Evolutionary conservation across 1,284 basidiomycete genomes (phyloP).

Genomic region (Moniliophthora roreri): DNA sequence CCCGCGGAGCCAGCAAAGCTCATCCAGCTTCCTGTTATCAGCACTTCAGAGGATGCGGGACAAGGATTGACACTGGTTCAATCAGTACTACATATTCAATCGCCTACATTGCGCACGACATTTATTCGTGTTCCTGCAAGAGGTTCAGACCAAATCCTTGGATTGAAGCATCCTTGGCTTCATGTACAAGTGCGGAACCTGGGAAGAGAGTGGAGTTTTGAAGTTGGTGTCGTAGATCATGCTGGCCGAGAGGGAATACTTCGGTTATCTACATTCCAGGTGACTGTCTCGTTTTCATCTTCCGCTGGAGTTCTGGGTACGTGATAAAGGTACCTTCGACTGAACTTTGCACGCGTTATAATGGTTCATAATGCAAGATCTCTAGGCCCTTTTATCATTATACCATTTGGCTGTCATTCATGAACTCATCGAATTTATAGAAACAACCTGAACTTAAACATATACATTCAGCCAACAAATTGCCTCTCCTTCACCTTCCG

Average conservation of each 20-base stretch:
- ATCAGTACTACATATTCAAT: constrained; percentile 83
- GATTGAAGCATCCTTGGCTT: constrained; percentile 71
- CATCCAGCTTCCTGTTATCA: constrained; percentile 39
- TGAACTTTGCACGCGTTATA: constrained; percentile 10
- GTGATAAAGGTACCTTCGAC: constrained; percentile 12
- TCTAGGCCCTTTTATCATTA: too few relatives aligned
- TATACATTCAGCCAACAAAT: not conserved
- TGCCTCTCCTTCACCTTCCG: constrained; percentile 72
- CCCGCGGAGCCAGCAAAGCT: constrained; percentile 46
- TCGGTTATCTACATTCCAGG: constrained; percentile 82
- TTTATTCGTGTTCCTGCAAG: constrained; percentile 66
- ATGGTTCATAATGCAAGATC: constrained; percentile 49
- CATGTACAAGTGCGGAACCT: constrained; percentile 74
- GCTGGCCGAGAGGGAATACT: constrained; percentile 59
- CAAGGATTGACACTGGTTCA: constrained; percentile 45
- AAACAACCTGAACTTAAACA: constrained; percentile 21
- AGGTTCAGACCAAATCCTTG: constrained; percentile 40
- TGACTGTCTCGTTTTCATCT: constrained; percentile 31
- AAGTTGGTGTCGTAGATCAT: constrained; percentile 74
- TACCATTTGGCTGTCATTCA: too few relatives aligned
- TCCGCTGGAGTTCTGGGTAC: too few relatives aligned
- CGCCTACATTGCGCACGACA: constrained; percentile 66
- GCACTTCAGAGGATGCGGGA: constrained; percentile 24
- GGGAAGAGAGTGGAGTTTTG: constrained; percentile 71
- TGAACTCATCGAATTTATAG: constrained; percentile 41